Conservation (phyloP, 1,139 yeast genomes). For the Geotrichum macrosporum region DNA sequence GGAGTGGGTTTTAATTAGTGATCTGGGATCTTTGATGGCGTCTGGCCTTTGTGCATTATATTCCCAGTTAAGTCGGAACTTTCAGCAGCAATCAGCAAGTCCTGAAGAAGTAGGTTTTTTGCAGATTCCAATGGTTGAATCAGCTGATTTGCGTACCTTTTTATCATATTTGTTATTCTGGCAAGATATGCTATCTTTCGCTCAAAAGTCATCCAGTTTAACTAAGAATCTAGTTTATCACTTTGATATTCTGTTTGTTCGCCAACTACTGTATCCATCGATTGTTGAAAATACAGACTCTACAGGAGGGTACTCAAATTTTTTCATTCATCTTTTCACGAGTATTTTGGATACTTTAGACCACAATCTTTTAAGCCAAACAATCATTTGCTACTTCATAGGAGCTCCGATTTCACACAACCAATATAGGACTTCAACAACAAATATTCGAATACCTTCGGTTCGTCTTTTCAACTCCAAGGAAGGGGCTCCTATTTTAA, state of each 20-base stretch:
- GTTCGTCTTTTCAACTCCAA: constrained; percentile 18
- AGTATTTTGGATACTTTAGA: constrained; percentile 30
- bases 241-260: constrained; percentile 32
- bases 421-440: constrained; percentile 9
- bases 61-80: constrained; percentile 28
- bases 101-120: background rate
- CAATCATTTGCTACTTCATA: constrained; percentile 29
- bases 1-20: constrained; percentile 32
- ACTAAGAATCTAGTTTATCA: constrained; percentile 27
- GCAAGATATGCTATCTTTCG: constrained; percentile 33
- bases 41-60: constrained; percentile 37
- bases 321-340: constrained; percentile 22
- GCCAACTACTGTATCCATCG: constrained; percentile 33
- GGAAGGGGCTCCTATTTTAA: constrained; percentile 23
- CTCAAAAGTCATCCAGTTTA: constrained; percentile 24
- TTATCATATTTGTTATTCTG: constrained; percentile 33
- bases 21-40: constrained; percentile 33
- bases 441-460: constrained; percentile 4
- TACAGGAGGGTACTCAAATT: constrained; percentile 24
- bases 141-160: constrained; percentile 26
- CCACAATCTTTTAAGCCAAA: constrained; percentile 30
- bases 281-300: constrained; percentile 29
- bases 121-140: background rate
- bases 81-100: constrained; percentile 16
- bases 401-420: constrained; percentile 18